Conservation (phyloP, 108 stramenopile species). For the Seminavis robusta region DNA sequence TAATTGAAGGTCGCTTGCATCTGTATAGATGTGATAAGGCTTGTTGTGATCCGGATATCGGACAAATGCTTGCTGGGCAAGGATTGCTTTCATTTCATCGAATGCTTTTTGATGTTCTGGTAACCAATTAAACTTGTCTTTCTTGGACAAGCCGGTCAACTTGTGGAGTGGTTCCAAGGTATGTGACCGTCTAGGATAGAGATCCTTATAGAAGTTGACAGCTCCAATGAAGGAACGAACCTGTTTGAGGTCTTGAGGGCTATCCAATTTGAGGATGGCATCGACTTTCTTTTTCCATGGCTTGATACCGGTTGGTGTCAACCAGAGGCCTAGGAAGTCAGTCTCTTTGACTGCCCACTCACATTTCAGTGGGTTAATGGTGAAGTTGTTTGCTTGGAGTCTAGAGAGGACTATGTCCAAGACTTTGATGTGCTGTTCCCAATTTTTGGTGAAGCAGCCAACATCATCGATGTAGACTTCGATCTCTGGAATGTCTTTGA, state of each 20-base stretch:
- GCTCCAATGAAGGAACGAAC: constrained; percentile 33
- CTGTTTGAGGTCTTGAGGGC: constrained; percentile 15
- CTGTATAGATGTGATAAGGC: constrained; percentile 30
- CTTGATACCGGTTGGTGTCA: constrained; percentile 14
- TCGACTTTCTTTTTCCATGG: constrained; percentile 36
- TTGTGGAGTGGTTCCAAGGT: constrained; percentile 21
- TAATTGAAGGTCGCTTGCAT: constrained; percentile 29
- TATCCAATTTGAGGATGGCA: constrained; percentile 19
- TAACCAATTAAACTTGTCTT: constrained; percentile 4
- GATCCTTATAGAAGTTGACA: constrained; percentile 34
- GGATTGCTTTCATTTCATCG: constrained; percentile 18
- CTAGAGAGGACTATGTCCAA: background rate
- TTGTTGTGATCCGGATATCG: constrained; percentile 26
- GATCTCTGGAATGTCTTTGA: constrained; percentile 13
- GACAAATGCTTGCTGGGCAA: constrained; percentile 14
- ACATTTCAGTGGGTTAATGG: constrained; percentile 15
- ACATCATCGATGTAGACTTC: constrained; percentile 37
- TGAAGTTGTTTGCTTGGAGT: constrained; percentile 8
- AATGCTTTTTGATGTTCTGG: too few species aligned
- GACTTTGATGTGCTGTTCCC: background rate
- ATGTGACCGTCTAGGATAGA: constrained; percentile 23
- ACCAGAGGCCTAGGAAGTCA: constrained; percentile 19
- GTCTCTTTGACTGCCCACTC: constrained; percentile 11
- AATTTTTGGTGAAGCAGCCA: background rate
- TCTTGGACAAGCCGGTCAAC: background rate